Evolutionary conservation across 257 asterid species (phyloP), one percentile per base, ranked within the genome.

Genomic region (Nemophila menziesii): DNA sequence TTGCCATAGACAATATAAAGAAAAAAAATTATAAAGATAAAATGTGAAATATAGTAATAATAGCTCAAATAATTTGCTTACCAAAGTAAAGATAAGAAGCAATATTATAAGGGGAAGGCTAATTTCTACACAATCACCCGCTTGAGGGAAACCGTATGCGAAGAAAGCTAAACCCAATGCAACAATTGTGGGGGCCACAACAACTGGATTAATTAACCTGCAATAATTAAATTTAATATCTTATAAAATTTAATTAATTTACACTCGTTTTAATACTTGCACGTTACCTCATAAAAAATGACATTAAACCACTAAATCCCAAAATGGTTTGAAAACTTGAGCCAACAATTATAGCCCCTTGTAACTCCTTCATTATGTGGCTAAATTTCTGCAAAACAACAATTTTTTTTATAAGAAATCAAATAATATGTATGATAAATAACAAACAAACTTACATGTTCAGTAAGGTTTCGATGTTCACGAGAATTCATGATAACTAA

Each of bases 61-160:
- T 17, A 33, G 37, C 49, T 58, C 5, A 27, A 18, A 37, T 58
- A 51, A 50, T 33, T 50, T 10, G 51, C 92, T 73, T 67, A 90
- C 98, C 94, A 90, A 71, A 47, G 98, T 67, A 70, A 90, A 90
- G 44, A 85, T 45, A 52, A 90, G 94, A 73, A 80, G 74, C 64
- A 90, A 69, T 19, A 75, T 61, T 64, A 90, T 90, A 71, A 60
- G 75, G 1, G 98, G 98, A 61, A 85, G 72, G 68, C 96, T 79
- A 43, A 90, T 72, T 74, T 90, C 99, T 27, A 85, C 78, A 44
- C 99, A 90, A 22, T 80, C 82, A 48, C 96, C 96, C 21, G 99
- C 99, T 62, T 79, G 96, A 43, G 99, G 94, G 72, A 90, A 90
- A 52, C 99, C 99, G 63, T 70, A 85, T 77, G 93, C 79, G 59